Evolutionary conservation across 345 rosid genomes (phyloP).

Genomic region (Cochlearia excelsa): DNA sequence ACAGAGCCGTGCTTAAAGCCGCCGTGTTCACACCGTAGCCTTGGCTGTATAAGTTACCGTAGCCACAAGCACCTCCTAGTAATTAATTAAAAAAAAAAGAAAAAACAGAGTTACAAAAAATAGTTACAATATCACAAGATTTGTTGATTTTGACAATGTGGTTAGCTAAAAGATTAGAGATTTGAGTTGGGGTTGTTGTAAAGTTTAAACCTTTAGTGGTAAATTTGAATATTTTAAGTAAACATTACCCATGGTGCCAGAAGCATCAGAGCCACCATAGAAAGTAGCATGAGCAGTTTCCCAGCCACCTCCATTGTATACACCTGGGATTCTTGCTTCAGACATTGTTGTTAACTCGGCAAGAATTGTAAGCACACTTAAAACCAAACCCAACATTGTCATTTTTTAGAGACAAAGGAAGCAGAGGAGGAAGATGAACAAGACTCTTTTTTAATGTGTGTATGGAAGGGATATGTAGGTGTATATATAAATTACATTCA

Average conservation of each 20-base stretch:
- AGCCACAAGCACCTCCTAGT: conserved; percentile 73
- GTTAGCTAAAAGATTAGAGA: not conserved
- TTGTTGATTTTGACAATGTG: conserved; percentile 22
- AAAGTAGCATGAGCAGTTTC: conserved; percentile 85
- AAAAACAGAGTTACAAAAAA: too few relatives aligned
- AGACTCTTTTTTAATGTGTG: conserved; percentile 15
- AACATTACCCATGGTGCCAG: conserved; percentile 79
- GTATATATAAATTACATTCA: conserved; percentile 23
- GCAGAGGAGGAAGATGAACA: conserved; percentile 16
- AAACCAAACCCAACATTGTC: conserved; percentile 24
- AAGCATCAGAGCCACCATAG: conserved; percentile 85
- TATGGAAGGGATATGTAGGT: conserved; percentile 26
- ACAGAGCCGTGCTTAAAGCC: conserved; percentile 68
- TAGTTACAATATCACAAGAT: not conserved
- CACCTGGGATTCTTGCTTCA: conserved; percentile 77
- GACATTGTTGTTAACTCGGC: conserved; percentile 14
- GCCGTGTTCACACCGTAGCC: conserved; percentile 78
- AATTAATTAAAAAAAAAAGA: too few relatives aligned
- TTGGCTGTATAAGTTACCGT: conserved; percentile 69
- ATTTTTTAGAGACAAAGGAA: conserved; percentile 20
- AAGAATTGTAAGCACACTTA: conserved; percentile 29
- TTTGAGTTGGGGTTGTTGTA: conserved; percentile 2
- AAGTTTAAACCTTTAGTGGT: not conserved
- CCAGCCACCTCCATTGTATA: conserved; percentile 64
- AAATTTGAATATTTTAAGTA: too few relatives aligned